Evolutionary conservation across 441 rosid genomes (phyloP).

Genomic region (Cnidoscolus chayamansa): DNA sequence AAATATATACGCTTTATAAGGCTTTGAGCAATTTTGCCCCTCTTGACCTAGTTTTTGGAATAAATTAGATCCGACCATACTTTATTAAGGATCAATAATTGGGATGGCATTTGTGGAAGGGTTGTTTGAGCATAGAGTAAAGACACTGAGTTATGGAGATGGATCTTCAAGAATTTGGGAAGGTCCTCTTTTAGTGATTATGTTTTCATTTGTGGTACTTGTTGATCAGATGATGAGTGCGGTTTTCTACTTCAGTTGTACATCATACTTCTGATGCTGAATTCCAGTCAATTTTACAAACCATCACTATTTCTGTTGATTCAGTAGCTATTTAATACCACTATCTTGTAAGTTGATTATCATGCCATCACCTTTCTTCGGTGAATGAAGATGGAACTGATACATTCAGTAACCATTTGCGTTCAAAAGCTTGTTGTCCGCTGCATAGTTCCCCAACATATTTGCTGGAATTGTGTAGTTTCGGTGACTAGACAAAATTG

Average conservation of each 20-base stretch:
- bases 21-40: no score
- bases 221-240: constrained; percentile 81
- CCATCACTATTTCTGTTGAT: constrained; percentile 29
- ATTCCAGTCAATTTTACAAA: constrained; percentile 48
- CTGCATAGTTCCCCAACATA: not conserved
- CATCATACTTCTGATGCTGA: constrained; percentile 48
- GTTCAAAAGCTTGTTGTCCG: not conserved
- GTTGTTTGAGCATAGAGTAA: constrained; percentile 85
- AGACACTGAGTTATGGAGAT: constrained; percentile 83
- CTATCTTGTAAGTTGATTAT: constrained; percentile 17
- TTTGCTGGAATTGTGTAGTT: not conserved
- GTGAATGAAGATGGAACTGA: constrained; percentile 14
- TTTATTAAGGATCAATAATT: constrained; percentile 54
- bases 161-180: constrained; percentile 92
- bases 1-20: no score
- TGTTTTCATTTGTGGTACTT: constrained; percentile 82
- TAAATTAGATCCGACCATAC: no score
- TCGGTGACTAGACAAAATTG: not conserved
- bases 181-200: constrained; percentile 76
- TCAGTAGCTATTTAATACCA: constrained; percentile 22
- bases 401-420: constrained; percentile 1
- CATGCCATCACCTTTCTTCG: constrained; percentile 2
- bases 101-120: constrained; percentile 77
- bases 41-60: no score
- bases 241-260: constrained; percentile 87